Percentiles rank a stretch among this genome's conserved stretches.
Conservation (phyloP, 169 alveolate genomes). For the Plasmodium vivax region DNA sequence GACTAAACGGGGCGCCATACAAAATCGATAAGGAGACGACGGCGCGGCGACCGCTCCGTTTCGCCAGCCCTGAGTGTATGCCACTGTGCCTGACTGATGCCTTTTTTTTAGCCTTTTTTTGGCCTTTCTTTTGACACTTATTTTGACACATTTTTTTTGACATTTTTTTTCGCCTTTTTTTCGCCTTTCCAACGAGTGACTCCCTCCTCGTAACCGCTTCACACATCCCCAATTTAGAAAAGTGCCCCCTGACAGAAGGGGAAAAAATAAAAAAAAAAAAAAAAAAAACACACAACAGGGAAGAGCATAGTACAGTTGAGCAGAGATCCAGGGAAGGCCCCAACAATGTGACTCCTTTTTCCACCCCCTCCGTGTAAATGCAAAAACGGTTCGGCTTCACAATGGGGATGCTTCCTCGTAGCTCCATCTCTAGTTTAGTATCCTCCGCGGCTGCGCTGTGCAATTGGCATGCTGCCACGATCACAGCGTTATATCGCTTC, state of each 20-base stretch:
- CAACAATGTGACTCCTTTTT: background rate
- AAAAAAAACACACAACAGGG: too few relatives aligned
- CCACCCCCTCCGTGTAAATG: background rate
- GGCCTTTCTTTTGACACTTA: background rate
- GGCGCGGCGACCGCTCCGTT: background rate
- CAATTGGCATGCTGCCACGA: background rate
- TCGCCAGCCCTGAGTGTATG: background rate
- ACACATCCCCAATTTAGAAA: background rate
- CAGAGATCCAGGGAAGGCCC: background rate
- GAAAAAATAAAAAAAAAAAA: background rate
- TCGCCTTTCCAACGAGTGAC: background rate
- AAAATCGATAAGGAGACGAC: background rate
- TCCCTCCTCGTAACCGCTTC: background rate
- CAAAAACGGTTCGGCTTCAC: background rate
- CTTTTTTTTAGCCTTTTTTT: too few relatives aligned
- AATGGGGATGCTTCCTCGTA: background rate
- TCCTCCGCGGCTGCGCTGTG: background rate
- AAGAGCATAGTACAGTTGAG: background rate
- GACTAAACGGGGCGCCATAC: background rate
- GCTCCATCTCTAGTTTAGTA: background rate
- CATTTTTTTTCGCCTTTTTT: background rate
- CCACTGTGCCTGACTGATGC: background rate
- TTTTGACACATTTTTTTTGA: background rate
- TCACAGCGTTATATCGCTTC: background rate
- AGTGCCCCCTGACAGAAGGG: background rate